Evolutionary conservation across 73 alveolate species (phyloP).

Genomic region (Paramecium caudatum): DNA sequence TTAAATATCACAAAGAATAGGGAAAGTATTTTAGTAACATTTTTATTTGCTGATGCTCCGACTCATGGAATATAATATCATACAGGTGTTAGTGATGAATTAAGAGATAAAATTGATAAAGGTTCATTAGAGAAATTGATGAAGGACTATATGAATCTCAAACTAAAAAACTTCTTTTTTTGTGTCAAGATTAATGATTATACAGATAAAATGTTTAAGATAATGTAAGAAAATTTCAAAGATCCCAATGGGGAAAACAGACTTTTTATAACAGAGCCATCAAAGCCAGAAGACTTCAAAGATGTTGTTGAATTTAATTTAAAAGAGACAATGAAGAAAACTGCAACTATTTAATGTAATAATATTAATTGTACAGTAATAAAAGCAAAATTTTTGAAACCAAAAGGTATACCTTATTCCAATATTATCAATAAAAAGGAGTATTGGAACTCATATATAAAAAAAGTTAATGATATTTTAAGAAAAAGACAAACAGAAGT

Average conservation of each 20-base stretch:
- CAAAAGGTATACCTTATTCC: too few relatives aligned
- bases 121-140: slow-evolving; percentile 49
- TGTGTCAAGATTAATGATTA: slow-evolving; percentile 21
- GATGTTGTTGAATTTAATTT: not conserved
- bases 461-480: too few relatives aligned
- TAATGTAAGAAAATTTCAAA: slow-evolving; percentile 13
- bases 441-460: too few relatives aligned
- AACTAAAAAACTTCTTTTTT: not conserved
- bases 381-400: not conserved
- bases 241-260: too few relatives aligned
- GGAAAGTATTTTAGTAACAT: slow-evolving; percentile 30
- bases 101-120: not conserved
- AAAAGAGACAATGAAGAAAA: not conserved
- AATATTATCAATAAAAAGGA: too few relatives aligned
- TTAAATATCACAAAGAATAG: slow-evolving; percentile 16
- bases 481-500: not conserved
- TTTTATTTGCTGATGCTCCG: slow-evolving; percentile 70
- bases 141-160: not conserved
- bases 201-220: slow-evolving; percentile 19
- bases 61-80: slow-evolving; percentile 71
- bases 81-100: slow-evolving; percentile 52
- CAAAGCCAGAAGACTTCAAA: slow-evolving; percentile 14
- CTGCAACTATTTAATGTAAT: not conserved
- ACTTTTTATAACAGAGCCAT: not conserved
- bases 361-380: not conserved